phyloP scores from a whole-genome alignment of 2,329 filamentous ascomycete species.

The Microascus cirrosus region DNA sequence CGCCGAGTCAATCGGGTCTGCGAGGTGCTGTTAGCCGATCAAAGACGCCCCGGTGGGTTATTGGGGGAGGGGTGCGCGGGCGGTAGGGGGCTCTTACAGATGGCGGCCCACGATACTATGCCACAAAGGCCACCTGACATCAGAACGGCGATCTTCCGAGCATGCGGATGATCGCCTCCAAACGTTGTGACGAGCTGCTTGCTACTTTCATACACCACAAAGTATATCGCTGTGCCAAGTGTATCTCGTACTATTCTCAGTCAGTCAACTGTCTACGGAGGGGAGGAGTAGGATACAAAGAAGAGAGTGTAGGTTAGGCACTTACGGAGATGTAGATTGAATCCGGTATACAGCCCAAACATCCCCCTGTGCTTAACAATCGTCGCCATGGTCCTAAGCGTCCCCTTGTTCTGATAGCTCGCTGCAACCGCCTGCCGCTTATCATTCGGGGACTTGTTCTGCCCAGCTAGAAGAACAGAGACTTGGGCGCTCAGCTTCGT shows the following conservation, averaged over 20 bases:
- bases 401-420: slow-evolving; percentile 70
- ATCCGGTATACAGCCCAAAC: slow-evolving; percentile 68
- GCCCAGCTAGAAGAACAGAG: slow-evolving; percentile 58
- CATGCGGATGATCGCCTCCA: slow-evolving; percentile 59
- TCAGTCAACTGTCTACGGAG: background rate
- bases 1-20: slow-evolving; percentile 65
- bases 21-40: background rate
- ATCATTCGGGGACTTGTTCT: slow-evolving; percentile 18
- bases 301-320: slow-evolving; percentile 6
- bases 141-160: slow-evolving; percentile 68
- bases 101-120: slow-evolving; percentile 70
- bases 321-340: slow-evolving; percentile 67
- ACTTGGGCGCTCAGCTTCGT: slow-evolving; percentile 85
- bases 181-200: slow-evolving; percentile 74
- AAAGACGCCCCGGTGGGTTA: too few species aligned
- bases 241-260: slow-evolving; percentile 62
- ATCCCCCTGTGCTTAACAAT: slow-evolving; percentile 66
- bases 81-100: slow-evolving; percentile 39
- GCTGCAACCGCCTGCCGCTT: slow-evolving; percentile 48
- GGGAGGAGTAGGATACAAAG: background rate
- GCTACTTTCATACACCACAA: slow-evolving; percentile 78
- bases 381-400: slow-evolving; percentile 63
- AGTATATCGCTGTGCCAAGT: slow-evolving; percentile 74
- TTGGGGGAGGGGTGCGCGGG: background rate
- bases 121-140: slow-evolving; percentile 72